Evolutionary conservation across 331 rosid genomes (phyloP).

Genomic region (Spiraea crenata): DNA sequence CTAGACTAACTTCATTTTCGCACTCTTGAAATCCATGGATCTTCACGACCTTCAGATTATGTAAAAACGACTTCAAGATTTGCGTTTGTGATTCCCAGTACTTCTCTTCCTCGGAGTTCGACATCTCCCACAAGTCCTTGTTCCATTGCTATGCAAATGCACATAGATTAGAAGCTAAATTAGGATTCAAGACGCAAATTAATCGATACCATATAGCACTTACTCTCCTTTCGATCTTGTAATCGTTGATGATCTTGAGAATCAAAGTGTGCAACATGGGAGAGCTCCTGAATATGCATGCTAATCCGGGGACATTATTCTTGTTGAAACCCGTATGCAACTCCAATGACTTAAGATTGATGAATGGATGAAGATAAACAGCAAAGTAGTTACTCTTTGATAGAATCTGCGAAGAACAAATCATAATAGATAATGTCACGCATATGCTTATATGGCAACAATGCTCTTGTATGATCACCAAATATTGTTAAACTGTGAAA

Average conservation of each 20-base stretch:
- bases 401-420: slow-evolving; percentile 51
- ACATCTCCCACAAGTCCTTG: slow-evolving; percentile 64
- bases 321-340: slow-evolving; percentile 59
- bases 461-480: no score
- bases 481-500: no score
- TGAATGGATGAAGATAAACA: slow-evolving; percentile 48
- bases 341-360: slow-evolving; percentile 58
- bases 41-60: slow-evolving; percentile 60
- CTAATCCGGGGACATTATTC: slow-evolving; percentile 55
- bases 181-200: background rate
- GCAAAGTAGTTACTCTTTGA: slow-evolving; percentile 51
- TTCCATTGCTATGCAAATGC: slow-evolving; percentile 56
- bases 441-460: no score
- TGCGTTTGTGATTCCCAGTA: slow-evolving; percentile 71
- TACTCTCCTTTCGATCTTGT: slow-evolving; percentile 57
- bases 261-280: slow-evolving; percentile 52
- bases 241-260: slow-evolving; percentile 48
- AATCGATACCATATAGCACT: slow-evolving; percentile 13
- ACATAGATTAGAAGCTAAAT: background rate
- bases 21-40: slow-evolving; percentile 67
- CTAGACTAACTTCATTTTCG: slow-evolving; percentile 68
- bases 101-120: slow-evolving; percentile 55
- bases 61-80: slow-evolving; percentile 47
- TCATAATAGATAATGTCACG: no score
- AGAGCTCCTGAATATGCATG: slow-evolving; percentile 59